A percentile compares a stretch with the other conserved stretches of the same genome.
These are phyloP conservation scores for Flaveria floridana DNA, from an alignment of 140 eudicot species.

Conservation along the genomic window DNA sequence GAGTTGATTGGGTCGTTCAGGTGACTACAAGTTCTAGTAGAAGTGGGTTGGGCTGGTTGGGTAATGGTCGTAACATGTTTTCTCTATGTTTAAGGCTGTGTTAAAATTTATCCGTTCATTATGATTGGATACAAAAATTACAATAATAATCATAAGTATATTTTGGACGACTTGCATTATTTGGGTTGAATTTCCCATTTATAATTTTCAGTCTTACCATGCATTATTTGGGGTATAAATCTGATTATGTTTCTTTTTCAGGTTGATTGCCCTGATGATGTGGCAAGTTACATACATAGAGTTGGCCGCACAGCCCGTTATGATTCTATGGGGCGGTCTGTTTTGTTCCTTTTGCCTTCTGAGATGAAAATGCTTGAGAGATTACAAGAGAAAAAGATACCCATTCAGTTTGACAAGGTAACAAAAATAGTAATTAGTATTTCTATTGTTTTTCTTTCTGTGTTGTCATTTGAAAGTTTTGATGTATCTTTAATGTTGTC, in stretches of 20 bases:
- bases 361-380: constrained; percentile 84
- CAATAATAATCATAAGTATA: neutral
- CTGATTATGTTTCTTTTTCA: constrained; percentile 11
- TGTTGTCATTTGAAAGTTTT: constrained; percentile 3
- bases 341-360: constrained; percentile 78
- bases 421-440: neutral
- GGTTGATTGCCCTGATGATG: constrained; percentile 95
- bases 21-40: constrained; percentile 33
- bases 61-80: neutral
- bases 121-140: neutral
- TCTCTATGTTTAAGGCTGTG: neutral
- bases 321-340: constrained; percentile 68
- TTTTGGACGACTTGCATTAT: neutral
- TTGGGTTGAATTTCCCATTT: neutral
- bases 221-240: neutral
- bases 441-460: neutral
- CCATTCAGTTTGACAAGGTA: constrained; percentile 63
- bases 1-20: constrained; percentile 99
- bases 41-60: neutral
- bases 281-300: constrained; percentile 83
- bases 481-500: neutral
- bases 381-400: constrained; percentile 73
- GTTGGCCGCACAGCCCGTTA: constrained; percentile 98
- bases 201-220: neutral
- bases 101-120: neutral